Base-by-base conservation (phyloP, 257 asterid genomes). In the Sherardia arvensis region DNA sequence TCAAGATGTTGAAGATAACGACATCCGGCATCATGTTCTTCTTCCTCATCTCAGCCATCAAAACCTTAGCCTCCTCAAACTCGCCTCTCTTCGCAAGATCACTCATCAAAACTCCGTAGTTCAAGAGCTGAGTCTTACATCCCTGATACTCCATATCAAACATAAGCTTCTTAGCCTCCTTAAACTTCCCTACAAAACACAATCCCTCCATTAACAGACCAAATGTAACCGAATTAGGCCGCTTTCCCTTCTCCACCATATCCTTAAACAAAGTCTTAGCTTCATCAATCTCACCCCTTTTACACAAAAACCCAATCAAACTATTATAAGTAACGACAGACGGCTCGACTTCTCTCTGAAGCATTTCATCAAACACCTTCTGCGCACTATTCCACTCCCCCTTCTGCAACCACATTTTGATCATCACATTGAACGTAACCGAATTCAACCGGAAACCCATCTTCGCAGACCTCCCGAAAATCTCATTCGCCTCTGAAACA, bases 71-170 rank as follows among this genome's bases (percentile, higher is more conserved):
- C 55, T 81, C 96, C 23, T 81, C 82, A 11, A 89, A 70, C 68
- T 71, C 58, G 9, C 96, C 90, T 71, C 88, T 66, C 63, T 64
- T 87, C 2, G 73, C 81, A 66, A 89, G 96, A 77, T 77, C 91
- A 67, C 78, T 85, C 83, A 89, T 78, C 74, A 92, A 62, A 64
- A 89, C 85, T 0, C 95, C 96, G 53, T 85, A 87, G 69, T 92
- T 92, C 51, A 82, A 73, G 14, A 81, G 79, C 69, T 77, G 68
- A 15, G 71, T 68, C 77, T 85, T 87, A 77, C 99, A 92, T 1
- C 94, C 95, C 33, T 73, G 95, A 74, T 92, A 89, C 73, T 85
- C 96, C 99, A 92, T 92, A 69, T 92, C 97, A 62, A 89, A 89
- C 95, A 92, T 87, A 70, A 85, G 43, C 53, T 92, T 89, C 76